These are phyloP conservation scores for Mrakia gelida DNA, from an alignment of 768 basidiomycete genomes.

Conservation along the genomic window DNA sequence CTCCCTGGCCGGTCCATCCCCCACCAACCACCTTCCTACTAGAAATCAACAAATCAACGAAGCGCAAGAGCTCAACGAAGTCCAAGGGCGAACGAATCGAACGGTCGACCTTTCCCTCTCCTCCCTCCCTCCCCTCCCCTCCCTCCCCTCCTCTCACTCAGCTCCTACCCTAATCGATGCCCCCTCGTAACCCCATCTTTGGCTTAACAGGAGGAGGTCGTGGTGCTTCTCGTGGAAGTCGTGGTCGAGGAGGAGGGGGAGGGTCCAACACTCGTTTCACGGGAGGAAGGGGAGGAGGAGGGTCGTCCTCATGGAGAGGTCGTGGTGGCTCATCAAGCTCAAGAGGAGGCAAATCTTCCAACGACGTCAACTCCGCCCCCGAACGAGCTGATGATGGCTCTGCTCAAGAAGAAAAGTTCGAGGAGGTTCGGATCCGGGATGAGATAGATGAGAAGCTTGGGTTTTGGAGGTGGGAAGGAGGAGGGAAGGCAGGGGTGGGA, in stretches of 20 bases:
- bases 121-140: neutral
- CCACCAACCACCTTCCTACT: no score
- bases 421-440: constrained; percentile 67
- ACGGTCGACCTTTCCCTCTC: neutral
- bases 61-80: no score
- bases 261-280: constrained; percentile 43
- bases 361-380: constrained; percentile 39
- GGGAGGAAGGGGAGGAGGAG: constrained; percentile 46
- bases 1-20: neutral
- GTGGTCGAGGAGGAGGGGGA: constrained; percentile 33
- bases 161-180: neutral
- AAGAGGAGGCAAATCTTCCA: constrained; percentile 41
- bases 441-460: constrained; percentile 93
- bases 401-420: constrained; percentile 77
- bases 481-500: constrained; percentile 47
- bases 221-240: constrained; percentile 31
- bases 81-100: neutral
- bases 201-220: constrained; percentile 36
- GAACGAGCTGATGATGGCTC: constrained; percentile 75
- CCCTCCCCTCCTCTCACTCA: neutral
- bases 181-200: constrained; percentile 35
- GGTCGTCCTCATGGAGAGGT: constrained; percentile 46
- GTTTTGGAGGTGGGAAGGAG: constrained; percentile 71
- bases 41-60: no score
- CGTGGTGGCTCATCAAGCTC: no score